Percentiles rank a stretch among this genome's conserved stretches.
phyloP scores from a whole-genome alignment of 495 filamentous ascomycete species.

The Aspergillus panamensis region DNA sequence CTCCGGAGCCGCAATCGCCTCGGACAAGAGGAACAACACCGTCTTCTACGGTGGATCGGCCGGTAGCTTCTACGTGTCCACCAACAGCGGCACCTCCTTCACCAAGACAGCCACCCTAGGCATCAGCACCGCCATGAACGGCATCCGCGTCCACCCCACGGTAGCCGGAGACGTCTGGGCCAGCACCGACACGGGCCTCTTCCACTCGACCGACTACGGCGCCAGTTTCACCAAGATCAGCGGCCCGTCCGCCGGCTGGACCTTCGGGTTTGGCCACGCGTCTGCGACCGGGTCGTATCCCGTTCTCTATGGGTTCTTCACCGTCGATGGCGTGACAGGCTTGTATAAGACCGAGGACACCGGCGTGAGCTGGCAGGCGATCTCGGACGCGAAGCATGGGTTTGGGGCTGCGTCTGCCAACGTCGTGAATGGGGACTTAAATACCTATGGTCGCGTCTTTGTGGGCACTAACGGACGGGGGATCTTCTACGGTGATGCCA shows the following conservation, averaged over 20 bases:
- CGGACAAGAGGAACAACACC: slow-evolving; percentile 17
- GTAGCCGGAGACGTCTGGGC: slow-evolving; percentile 18
- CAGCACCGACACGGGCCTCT: slow-evolving; percentile 15
- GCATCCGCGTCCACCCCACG: slow-evolving; percentile 17
- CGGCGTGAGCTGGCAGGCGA: slow-evolving; percentile 12
- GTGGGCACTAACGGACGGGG: slow-evolving; percentile 18
- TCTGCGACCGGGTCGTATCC: not conserved
- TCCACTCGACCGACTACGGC: slow-evolving; percentile 17
- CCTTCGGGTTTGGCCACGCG: slow-evolving; percentile 12
- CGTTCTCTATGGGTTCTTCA: slow-evolving; percentile 17
- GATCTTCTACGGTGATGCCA: slow-evolving; percentile 14
- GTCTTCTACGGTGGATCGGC: slow-evolving; percentile 15
- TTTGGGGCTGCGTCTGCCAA: slow-evolving; percentile 16
- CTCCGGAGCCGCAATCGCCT: slow-evolving; percentile 16
- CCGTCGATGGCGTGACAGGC: slow-evolving; percentile 10
- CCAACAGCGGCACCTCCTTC: slow-evolving; percentile 8
- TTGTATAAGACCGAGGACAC: slow-evolving; percentile 16
- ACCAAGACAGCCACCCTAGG: slow-evolving; percentile 10
- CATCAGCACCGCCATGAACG: slow-evolving; percentile 10
- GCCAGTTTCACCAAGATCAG: slow-evolving; percentile 10
- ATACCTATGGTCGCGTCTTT: slow-evolving; percentile 11
- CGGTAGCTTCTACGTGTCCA: slow-evolving; percentile 16
- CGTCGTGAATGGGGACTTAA: slow-evolving; percentile 14
- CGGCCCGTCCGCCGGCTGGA: slow-evolving; percentile 11
- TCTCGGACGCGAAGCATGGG: slow-evolving; percentile 13